Base-by-base conservation (phyloP, 345 rosid species). In the Brassica juncea region DNA sequence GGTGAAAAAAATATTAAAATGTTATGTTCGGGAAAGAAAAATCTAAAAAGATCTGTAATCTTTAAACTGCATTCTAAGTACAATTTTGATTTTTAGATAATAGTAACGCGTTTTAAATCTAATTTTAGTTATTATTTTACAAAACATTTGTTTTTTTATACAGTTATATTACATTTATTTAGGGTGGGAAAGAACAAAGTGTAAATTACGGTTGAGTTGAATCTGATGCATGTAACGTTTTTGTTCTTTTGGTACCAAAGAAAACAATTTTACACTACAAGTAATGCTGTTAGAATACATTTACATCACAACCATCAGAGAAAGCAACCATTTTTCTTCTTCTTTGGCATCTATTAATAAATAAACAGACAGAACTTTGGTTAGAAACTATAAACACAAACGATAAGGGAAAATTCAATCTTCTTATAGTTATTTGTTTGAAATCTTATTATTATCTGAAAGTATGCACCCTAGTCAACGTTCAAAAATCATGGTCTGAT, bases 101-200 rank as follows among this genome's bases (percentile, higher is more conserved):
- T 69, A 21, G 28, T 2, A 34, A 77, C 75, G 69, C 70, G 65
- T 70, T 70, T 34, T 3, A n/a, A n/a, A 62, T 15, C 71, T 77
- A 34, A 62, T 62, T 77, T 77, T 70, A 8, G 54, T 23, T 68
- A 5, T 5, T 4, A 3, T 4, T 61, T 62, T 61, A 16, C 68
- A 25, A 63, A 62, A 62, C 21, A 62, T 31, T 30, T 62, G 67
- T 32, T 7, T 62, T 42, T 52, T 5, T n/a, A n/a, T 42, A 5
- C 57, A 52, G 39, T 30, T 8, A 62, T 30, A 30, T 28, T 30
- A 62, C 4, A 59, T 25, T 59, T 4, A 59, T 25, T 25, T 25
- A 60, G 16, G 65, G 65, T 60, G n/a, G 8, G 65, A 60, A 27
- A 60, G 16, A 60, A 60, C 2, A 25, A 27, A 60, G 34, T 60